These are phyloP conservation scores for Sapria himalayana DNA, from an alignment of 345 rosid species.

Conservation along the genomic window DNA sequence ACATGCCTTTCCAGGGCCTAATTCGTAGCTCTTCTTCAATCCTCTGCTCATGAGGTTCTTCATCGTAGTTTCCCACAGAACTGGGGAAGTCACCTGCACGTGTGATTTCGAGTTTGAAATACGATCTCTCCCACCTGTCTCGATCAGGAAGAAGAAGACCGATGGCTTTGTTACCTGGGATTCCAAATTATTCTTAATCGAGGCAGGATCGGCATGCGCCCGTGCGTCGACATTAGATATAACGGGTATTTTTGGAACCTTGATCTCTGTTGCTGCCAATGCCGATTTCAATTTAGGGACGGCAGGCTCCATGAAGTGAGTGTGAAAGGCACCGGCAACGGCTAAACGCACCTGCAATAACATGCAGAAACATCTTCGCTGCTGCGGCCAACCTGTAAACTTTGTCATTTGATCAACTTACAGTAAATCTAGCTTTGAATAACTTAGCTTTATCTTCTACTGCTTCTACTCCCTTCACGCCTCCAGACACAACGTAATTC, in stretches of 20 bases:
- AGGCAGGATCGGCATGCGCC: slow-evolving; percentile 79
- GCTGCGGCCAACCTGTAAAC: background rate
- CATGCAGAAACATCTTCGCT: slow-evolving; percentile 1
- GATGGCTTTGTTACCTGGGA: slow-evolving; percentile 28
- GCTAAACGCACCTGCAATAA: slow-evolving; percentile 66
- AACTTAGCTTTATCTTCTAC: slow-evolving; percentile 90
- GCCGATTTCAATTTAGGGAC: slow-evolving; percentile 89
- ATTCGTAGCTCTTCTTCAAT: slow-evolving; percentile 57
- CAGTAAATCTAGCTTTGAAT: slow-evolving; percentile 91
- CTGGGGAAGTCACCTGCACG: slow-evolving; percentile 89
- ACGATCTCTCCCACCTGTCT: background rate
- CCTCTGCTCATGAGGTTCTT: slow-evolving; percentile 59
- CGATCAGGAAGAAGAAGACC: background rate
- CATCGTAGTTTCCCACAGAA: slow-evolving; percentile 94
- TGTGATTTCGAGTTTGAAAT: slow-evolving; percentile 1
- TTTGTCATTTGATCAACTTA: slow-evolving; percentile 10
- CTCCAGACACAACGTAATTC: slow-evolving; percentile 92
- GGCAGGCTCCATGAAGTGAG: slow-evolving; percentile 95
- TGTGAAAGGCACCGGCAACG: slow-evolving; percentile 93
- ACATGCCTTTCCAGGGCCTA: slow-evolving; percentile 93
- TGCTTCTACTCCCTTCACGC: slow-evolving; percentile 74
- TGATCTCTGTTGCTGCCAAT: slow-evolving; percentile 50
- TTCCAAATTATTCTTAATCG: slow-evolving; percentile 76
- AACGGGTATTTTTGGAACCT: slow-evolving; percentile 75
- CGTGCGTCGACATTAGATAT: slow-evolving; percentile 90